Conservation (phyloP, 352 stramenopile species). For the Thraustochytrium striatum region DNA sequence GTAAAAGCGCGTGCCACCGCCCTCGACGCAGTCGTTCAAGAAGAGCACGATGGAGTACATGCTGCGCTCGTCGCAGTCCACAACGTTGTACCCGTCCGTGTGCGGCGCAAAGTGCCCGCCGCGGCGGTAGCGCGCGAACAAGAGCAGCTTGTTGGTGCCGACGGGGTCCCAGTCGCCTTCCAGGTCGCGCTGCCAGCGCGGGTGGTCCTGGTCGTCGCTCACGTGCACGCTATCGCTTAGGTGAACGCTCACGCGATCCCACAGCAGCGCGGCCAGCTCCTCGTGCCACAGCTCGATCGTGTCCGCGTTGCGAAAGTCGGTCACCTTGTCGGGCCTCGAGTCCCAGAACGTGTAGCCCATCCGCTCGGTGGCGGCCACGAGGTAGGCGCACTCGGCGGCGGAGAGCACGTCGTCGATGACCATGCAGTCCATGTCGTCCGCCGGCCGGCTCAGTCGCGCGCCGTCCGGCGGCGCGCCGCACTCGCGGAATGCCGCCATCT, state of each 20-base stretch:
- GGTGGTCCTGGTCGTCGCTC: conserved; percentile 19
- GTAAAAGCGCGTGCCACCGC: conserved; percentile 53
- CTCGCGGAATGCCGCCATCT: not conserved
- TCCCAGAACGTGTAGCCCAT: conserved; percentile 49
- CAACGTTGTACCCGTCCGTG: conserved; percentile 52
- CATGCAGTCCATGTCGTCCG: conserved; percentile 21
- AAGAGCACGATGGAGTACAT: conserved; percentile 53
- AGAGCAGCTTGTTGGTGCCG: conserved; percentile 46
- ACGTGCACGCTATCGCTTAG: conserved; percentile 15
- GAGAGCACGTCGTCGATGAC: conserved; percentile 37
- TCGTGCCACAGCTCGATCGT: conserved; percentile 51
- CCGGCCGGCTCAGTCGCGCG: not conserved
- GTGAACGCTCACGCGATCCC: conserved; percentile 29
- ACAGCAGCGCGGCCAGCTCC: conserved; percentile 42
- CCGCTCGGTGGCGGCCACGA: conserved; percentile 21
- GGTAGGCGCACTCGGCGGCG: conserved; percentile 45
- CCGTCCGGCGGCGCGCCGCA: not conserved
- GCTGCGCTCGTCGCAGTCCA: conserved; percentile 49
- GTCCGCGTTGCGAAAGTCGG: conserved; percentile 51
- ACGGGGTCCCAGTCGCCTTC: conserved; percentile 47
- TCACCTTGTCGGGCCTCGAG: not conserved
- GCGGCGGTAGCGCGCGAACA: conserved; percentile 49
- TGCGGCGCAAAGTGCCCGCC: conserved; percentile 52
- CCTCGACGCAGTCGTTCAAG: conserved; percentile 44
- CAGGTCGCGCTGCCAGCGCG: conserved; percentile 48